Evolutionary conservation across 2,329 filamentous ascomycete genomes (phyloP), one percentile per base, ranked within the genome.

Genomic region (Colletotrichum chlorophyti): DNA sequence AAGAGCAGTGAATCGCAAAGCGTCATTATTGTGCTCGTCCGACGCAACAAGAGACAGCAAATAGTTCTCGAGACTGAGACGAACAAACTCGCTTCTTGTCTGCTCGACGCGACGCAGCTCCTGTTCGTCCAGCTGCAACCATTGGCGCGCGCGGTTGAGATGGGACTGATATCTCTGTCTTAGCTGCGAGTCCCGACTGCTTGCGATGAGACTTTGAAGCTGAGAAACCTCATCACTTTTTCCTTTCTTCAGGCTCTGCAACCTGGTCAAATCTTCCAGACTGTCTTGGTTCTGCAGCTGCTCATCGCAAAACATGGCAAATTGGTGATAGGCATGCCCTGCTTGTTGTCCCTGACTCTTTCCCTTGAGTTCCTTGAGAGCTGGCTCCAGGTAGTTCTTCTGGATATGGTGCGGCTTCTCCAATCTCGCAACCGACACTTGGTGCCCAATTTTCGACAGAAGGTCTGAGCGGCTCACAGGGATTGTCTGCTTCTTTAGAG

Each of bases 321-420:
- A 98, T 66, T 96, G 91, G 70, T 97, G 93, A 67, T 93, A 97
- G 1, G 98, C 95, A 64, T 91, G 84, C 1, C 93, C 93, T 2
- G 93, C 91, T 60, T 94, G 91, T 40, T 83, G 80, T 1, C 90
- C 90, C 50, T 87, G 82, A 5, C 76, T 82, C 41, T 84, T 83
- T 2, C 87, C 87, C 65, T 86, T 89, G 7, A 99, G 79, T 68
- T 96, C 91, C 64, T 87, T 88, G 24, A 98, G 86, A 0, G 95
- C 93, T 19, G 91, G 91, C 52, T 89, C 84, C 0, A 99, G 82
- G 66, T 97, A 98, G 31, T 90, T 87, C 65, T 89, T 87, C 64
- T 97, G 91, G 60, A 99, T 97, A 52, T 87, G 85, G 63, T 97
- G 92, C 0, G 96, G 92, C 64, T 94, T 96, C 71, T 97, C 93